phyloP scores from a whole-genome alignment of 1,139 yeast species.

The Protomyces macrosporus region DNA sequence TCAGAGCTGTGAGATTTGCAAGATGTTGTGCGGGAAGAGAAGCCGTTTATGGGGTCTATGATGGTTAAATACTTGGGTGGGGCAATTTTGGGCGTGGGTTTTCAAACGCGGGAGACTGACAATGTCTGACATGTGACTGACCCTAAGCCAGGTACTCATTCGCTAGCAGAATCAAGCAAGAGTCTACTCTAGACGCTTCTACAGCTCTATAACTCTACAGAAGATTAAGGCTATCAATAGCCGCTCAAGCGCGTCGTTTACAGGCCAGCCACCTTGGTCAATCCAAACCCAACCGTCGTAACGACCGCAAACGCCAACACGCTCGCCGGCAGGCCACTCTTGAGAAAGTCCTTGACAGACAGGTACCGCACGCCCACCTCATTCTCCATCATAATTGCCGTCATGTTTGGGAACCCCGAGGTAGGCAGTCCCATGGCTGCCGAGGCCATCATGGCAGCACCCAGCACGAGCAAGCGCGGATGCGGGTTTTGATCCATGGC shows the following conservation, averaged over 20 bases:
- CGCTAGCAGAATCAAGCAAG: no score
- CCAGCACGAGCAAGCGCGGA: conserved; percentile 71
- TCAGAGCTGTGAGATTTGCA: no score
- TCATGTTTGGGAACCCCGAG: conserved; percentile 93
- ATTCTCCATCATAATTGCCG: conserved; percentile 88
- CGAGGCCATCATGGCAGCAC: conserved; percentile 76
- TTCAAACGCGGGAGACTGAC: no score
- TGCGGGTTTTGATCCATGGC: conserved; percentile 59
- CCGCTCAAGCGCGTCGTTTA: neutral
- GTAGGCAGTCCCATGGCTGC: conserved; percentile 96
- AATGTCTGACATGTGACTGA: no score
- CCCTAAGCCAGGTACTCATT: no score
- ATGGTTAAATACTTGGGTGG: no score
- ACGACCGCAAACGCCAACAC: conserved; percentile 62
- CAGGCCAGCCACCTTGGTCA: conserved; percentile 35
- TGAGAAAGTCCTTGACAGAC: conserved; percentile 74
- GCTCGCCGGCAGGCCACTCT: conserved; percentile 84
- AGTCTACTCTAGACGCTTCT: no score
- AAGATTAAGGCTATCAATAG: no score
- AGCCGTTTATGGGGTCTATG: no score
- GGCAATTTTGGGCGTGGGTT: no score
- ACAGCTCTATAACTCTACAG: no score
- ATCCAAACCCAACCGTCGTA: conserved; percentile 70
- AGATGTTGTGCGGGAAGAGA: no score
- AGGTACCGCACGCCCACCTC: conserved; percentile 82